Base-by-base conservation (phyloP, 2,329 filamentous ascomycete genomes). In the Penicillium nordicum region DNA sequence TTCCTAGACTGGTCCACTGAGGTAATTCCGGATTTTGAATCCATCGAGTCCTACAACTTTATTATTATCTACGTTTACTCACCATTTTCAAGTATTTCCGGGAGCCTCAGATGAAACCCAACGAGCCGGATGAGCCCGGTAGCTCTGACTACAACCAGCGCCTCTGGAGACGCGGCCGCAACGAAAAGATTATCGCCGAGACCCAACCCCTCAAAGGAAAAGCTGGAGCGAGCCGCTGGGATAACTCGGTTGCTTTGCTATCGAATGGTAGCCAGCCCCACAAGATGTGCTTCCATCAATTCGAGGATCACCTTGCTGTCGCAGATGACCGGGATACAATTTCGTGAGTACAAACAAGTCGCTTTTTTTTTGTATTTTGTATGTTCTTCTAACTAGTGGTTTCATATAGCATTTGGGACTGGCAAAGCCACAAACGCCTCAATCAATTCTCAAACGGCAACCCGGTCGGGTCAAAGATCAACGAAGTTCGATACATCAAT, bases 1-100 rank as follows among this genome's bases (percentile, higher is more conserved):
- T 96, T 97, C 73, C 81, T 96, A 60, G 90, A 96, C 61, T 99
- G 93, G 92, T 96, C 92, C 4, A 92, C 94, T 43, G 93, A 93
- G 73, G 78, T 80, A 76, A 69, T 68, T 55, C 23, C 49, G 21
- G 21, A 44, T 45, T 36, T 48, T 56, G 45, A 60, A 53, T 48
- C 63, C 50, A 48, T 66, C 56, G 38, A 56, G 38, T 40, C 52
- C 40, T 50, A 57, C 47, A 43, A 41, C 29, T 21, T 21, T 27
- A 57, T 45, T 37, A 55, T 10, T 60, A 54, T 46, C 49, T 62
- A 59, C 59, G 58, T 50, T 55, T 69, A 66, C 67, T 74, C 37
- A 74, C 68, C 43, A 29, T 61, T 66, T 25, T 55, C 40, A 59
- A 86, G 73, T 97, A 99, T 72, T 99, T 97, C 81, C 90, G 92